Percentiles rank a stretch among this genome's conserved stretches.
Evolutionary conservation across 441 rosid genomes (phyloP).

Genomic region (Pelargonium myrrhifolium): DNA sequence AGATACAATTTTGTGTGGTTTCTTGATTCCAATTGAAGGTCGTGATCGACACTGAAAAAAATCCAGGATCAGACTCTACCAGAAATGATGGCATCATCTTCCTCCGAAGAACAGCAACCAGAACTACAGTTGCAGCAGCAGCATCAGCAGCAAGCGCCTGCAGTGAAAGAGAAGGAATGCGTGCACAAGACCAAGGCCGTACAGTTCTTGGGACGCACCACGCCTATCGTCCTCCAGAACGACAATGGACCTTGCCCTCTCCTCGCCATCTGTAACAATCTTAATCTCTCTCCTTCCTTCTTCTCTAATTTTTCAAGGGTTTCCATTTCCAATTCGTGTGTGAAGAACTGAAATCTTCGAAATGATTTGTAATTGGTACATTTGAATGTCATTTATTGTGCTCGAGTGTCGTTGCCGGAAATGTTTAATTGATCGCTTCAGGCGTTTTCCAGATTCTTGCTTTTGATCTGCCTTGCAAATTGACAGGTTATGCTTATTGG

Average conservation of each 20-base stretch:
- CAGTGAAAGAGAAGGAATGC: slow-evolving; percentile 35
- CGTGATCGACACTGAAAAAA: neutral
- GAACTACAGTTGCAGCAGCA: slow-evolving; percentile 27
- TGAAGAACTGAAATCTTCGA: neutral
- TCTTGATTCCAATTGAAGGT: neutral
- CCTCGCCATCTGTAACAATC: slow-evolving; percentile 72
- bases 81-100: slow-evolving; percentile 21
- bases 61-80: neutral
- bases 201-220: slow-evolving; percentile 73
- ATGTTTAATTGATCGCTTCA: neutral
- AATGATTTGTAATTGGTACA: neutral
- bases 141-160: slow-evolving; percentile 14
- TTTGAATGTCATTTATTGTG: neutral
- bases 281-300: slow-evolving; percentile 4
- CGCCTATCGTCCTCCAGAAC: slow-evolving; percentile 90
- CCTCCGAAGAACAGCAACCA: slow-evolving; percentile 28
- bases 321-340: slow-evolving; percentile 1
- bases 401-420: neutral
- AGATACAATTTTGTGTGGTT: neutral
- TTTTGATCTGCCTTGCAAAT: neutral
- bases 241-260: slow-evolving; percentile 99
- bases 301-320: slow-evolving; percentile 19
- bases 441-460: neutral
- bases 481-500: neutral
- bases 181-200: slow-evolving; percentile 70